Conservation (phyloP, 306 rosid species). For the Leucaena leucocephala region DNA sequence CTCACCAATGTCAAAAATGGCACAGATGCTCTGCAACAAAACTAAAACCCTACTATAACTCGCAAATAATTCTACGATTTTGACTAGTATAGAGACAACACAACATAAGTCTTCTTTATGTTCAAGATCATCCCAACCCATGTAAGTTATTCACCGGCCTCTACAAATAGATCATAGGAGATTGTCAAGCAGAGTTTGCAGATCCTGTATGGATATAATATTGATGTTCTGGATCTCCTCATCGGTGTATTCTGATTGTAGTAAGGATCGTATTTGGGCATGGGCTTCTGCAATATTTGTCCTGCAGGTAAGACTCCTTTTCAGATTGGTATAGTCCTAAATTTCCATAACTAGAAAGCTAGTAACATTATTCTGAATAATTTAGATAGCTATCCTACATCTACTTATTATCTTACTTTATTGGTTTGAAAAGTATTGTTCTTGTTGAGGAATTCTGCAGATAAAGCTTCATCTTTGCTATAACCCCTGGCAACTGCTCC, state of each 20-base stretch:
- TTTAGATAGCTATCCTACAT: background rate
- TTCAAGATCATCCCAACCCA: conserved; percentile 20
- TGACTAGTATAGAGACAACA: conserved; percentile 25
- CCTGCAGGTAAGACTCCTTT: conserved; percentile 44
- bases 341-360: conserved; percentile 10
- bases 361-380: conserved; percentile 27
- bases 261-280: conserved; percentile 70
- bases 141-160: conserved; percentile 30
- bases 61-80: conserved; percentile 41
- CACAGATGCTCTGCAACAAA: conserved; percentile 26
- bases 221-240: conserved; percentile 78
- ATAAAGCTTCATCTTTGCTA: conserved; percentile 91
- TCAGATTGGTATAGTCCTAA: conserved; percentile 12
- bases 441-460: conserved; percentile 86
- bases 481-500: conserved; percentile 79
- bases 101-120: conserved; percentile 22
- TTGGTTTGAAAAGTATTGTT: conserved; percentile 92
- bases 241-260: conserved; percentile 75
- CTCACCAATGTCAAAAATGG: conserved; percentile 14
- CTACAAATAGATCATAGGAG: conserved; percentile 51
- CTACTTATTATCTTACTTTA: conserved; percentile 63
- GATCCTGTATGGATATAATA: conserved; percentile 67
- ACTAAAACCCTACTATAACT: conserved; percentile 32
- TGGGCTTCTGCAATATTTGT: conserved; percentile 96
- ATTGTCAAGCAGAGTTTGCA: conserved; percentile 73